Base-by-base conservation (phyloP, 2,329 filamentous ascomycete genomes). In the Raffaelea ambrosiae region DNA sequence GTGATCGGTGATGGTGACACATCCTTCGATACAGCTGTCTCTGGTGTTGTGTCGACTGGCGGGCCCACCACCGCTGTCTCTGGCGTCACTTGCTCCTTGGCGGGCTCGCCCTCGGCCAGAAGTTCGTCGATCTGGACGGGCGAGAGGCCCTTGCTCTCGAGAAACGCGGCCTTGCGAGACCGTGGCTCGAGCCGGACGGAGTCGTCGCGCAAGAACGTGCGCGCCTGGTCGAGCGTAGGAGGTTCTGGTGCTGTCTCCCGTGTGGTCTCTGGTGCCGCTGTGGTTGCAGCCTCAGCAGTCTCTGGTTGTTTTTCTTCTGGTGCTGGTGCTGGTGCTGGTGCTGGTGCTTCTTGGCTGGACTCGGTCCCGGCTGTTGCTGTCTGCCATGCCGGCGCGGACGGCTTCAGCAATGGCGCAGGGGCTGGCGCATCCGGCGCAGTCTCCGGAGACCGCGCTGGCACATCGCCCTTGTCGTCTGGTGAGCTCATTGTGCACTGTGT, bases 111-210 rank as follows among this genome's bases (percentile, higher is more conserved):
- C 22, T 64, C 59, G 3, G 54, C 60, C 16, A 95, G 66, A 8
- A 95, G 69, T 44, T 70, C 68, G 55, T 86, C 70, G 51, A 95
- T 87, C 52, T 91, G 81, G 29, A 74, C 71, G 4, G 76, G 68
- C 3, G 67, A 68, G 8, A 95, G 68, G 3, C 87, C 87, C 63
- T 96, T 96, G 44, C 78, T 79, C 58, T 82, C 75, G 2, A 96
- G 68, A 56, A 95, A 95, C 8, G 77, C 76, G 19, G 77, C 70
- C 68, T 95, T 95, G 64, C 81, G 83, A 48, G 87, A 83, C 40
- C 74, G 72, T 0, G 84, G 72, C 31, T 84, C 80, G 63, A 83
- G 69, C 50, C 76, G 79, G 49, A 95, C 86, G 19, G 74, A 72
- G 8, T 86, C 80, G 51, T 94, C 84, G 44, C 86, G 71, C 4